A percentile compares a stretch with the other conserved stretches of the same genome.
phyloP scores from a whole-genome alignment of 441 rosid genomes.

The Theobroma grandiflorum region DNA sequence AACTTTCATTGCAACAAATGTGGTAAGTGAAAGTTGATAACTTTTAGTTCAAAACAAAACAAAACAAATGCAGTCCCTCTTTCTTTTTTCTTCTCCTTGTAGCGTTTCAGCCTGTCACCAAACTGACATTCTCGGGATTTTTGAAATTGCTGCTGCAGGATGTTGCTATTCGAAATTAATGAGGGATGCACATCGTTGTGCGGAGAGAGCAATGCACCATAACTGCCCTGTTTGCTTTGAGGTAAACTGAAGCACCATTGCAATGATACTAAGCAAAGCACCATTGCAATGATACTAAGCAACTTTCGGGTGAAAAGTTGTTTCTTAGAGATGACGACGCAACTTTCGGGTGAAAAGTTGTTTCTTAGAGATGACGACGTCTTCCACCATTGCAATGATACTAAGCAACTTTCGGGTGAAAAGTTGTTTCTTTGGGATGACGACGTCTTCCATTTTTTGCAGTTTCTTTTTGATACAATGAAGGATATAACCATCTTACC shows the following conservation, averaged over 20 bases:
- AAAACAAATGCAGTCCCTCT: background rate
- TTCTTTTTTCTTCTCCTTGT: background rate
- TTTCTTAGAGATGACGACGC: too few species aligned
- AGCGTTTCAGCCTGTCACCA: background rate
- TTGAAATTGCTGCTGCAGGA: conserved; percentile 39
- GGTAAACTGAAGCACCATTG: conserved; percentile 53
- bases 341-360: too few species aligned
- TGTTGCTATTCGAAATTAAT: conserved; percentile 75
- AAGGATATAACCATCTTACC: conserved; percentile 63
- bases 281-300: too few species aligned
- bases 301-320: too few species aligned
- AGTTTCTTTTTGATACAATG: conserved; percentile 80
- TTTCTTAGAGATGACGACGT: too few species aligned
- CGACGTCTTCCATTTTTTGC: conserved; percentile 33
- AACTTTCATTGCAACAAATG: conserved; percentile 79
- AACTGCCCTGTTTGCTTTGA: conserved; percentile 92
- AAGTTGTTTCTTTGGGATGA: background rate
- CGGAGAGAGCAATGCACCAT: conserved; percentile 91
- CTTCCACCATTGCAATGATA: background rate
- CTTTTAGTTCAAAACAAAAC: background rate
- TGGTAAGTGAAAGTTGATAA: conserved; percentile 47
- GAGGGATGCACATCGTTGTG: conserved; percentile 70
- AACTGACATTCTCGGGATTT: background rate
- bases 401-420: background rate
- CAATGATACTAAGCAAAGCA: too few species aligned